Conservation (phyloP, 2,329 filamentous ascomycete species). For the Samsoniella hepiali region DNA sequence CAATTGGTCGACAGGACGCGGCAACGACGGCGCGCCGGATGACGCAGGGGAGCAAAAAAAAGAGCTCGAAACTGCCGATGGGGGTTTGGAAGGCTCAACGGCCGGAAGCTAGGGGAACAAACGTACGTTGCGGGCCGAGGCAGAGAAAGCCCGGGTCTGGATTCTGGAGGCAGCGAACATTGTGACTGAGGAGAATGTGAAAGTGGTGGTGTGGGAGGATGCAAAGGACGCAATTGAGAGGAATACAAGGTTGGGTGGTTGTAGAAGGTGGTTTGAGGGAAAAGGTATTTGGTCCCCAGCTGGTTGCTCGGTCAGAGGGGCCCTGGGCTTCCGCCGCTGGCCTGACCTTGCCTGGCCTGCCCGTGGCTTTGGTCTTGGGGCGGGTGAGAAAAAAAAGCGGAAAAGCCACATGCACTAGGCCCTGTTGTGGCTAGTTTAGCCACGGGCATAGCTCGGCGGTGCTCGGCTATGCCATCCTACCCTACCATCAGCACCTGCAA, state of each 20-base stretch:
- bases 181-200: conserved; percentile 24
- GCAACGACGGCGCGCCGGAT: background rate
- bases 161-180: conserved; percentile 74
- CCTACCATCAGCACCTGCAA: background rate
- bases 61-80: conserved; percentile 17
- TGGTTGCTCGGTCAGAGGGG: conserved; percentile 15
- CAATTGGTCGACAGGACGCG: conserved; percentile 17
- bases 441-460: conserved; percentile 17
- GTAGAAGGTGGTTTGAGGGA: conserved; percentile 15
- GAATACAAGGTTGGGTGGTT: conserved; percentile 3
- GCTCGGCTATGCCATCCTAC: conserved; percentile 10
- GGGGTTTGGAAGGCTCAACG: background rate
- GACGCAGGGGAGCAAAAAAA: conserved; percentile 7
- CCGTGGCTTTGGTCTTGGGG: background rate
- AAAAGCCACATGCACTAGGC: conserved; percentile 13
- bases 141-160: conserved; percentile 79
- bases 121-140: conserved; percentile 71
- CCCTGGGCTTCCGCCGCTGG: background rate
- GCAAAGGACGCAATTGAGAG: conserved; percentile 22
- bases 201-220: conserved; percentile 21
- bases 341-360: background rate
- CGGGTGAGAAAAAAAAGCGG: conserved; percentile 11
- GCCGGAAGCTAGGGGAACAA: conserved; percentile 16
- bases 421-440: conserved; percentile 1
- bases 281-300: conserved; percentile 8